These are phyloP conservation scores for Aegilops tauschii DNA, from an alignment of 176 grass and related monocot genomes.

Conservation along the genomic window DNA sequence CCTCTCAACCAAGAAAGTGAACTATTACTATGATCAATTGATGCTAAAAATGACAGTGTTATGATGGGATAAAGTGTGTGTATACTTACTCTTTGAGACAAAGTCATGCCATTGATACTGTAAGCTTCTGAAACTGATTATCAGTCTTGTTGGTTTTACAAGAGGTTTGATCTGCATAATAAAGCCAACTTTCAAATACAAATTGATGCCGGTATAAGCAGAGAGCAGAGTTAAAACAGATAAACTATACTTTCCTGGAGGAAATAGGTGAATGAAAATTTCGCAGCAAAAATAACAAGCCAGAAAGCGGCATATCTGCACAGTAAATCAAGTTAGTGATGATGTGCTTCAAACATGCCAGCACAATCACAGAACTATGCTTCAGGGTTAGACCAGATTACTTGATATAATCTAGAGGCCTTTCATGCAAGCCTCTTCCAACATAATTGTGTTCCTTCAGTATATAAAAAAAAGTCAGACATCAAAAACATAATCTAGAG, in stretches of 20 bases:
- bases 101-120: conserved; percentile 90
- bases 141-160: conserved; percentile 62
- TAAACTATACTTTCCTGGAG: conserved; percentile 75
- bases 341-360: conserved; percentile 13
- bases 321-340: conserved; percentile 34
- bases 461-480: conserved; percentile 32
- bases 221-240: neutral
- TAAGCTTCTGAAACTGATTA: conserved; percentile 57
- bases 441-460: conserved; percentile 88
- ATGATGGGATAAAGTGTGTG: neutral
- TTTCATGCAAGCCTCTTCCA: conserved; percentile 84
- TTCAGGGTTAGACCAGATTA: conserved; percentile 38
- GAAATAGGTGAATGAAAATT: conserved; percentile 98
- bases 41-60: neutral
- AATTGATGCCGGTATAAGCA: neutral
- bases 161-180: conserved; percentile 79
- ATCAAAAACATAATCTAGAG: conserved; percentile 12
- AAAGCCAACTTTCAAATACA: conserved; percentile 24
- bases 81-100: conserved; percentile 75
- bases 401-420: conserved; percentile 70
- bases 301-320: conserved; percentile 85
- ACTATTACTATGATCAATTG: neutral
- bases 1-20: neutral
- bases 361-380: conserved; percentile 3
- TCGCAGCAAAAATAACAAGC: conserved; percentile 76